phyloP scores from a whole-genome alignment of 257 asterid genomes.

The Penstemon davidsonii region DNA sequence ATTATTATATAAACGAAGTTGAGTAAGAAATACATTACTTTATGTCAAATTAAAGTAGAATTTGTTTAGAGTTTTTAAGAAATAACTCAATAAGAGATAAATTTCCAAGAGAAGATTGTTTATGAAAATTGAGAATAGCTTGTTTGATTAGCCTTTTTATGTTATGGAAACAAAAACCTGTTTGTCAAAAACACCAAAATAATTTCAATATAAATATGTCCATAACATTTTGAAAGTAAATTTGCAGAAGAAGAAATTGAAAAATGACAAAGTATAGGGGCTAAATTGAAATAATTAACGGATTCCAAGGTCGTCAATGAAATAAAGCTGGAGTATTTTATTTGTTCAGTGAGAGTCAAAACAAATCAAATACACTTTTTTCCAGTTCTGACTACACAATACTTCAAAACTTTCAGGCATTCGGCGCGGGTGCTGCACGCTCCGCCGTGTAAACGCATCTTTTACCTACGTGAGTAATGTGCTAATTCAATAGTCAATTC shows the following conservation, averaged over 20 bases:
- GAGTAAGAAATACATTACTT: too few relatives aligned
- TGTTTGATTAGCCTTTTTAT: too few relatives aligned
- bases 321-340: background rate
- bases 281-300: background rate
- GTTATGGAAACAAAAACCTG: too few relatives aligned
- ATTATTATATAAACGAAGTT: too few relatives aligned
- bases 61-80: too few relatives aligned
- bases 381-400: constrained; percentile 9
- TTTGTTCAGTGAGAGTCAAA: background rate
- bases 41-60: too few relatives aligned
- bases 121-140: too few relatives aligned
- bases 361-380: background rate
- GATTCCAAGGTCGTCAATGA: background rate
- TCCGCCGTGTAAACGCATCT: constrained; percentile 24
- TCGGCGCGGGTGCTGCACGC: constrained; percentile 26
- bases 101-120: too few relatives aligned
- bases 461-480: background rate
- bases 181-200: too few relatives aligned
- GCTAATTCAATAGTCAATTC: background rate
- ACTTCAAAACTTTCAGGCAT: constrained; percentile 15
- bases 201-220: too few relatives aligned
- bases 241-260: background rate
- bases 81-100: too few relatives aligned
- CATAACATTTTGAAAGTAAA: background rate
- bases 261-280: background rate